Evolutionary conservation across 2,329 filamentous ascomycete genomes (phyloP).

Genomic region (Aspergillus melleus): DNA sequence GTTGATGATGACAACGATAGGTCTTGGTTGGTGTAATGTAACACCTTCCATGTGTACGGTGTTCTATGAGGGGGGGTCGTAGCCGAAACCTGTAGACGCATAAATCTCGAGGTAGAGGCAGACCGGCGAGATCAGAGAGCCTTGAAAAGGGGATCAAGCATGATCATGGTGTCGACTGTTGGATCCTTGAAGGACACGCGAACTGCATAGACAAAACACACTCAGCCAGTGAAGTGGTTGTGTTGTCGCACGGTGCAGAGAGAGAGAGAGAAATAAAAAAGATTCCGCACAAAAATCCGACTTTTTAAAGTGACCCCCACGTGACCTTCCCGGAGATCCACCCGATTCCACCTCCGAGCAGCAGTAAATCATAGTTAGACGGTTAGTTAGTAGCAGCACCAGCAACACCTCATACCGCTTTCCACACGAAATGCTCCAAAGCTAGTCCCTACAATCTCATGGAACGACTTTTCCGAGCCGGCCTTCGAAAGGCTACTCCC

Average conservation of each 20-base stretch:
- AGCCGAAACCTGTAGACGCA: not conserved
- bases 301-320: slow-evolving; percentile 18
- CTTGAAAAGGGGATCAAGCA: not conserved
- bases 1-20: not conserved
- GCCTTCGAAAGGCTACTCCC: slow-evolving; percentile 24
- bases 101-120: not conserved
- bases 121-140: not conserved
- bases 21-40: not conserved
- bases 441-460: slow-evolving; percentile 19
- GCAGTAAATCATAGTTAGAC: not conserved
- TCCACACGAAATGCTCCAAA: not conserved
- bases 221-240: not conserved
- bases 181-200: not conserved
- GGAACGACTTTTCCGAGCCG: slow-evolving; percentile 31
- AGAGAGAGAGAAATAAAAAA: slow-evolving; percentile 7
- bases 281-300: slow-evolving; percentile 1
- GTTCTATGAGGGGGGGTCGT: not conserved
- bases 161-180: not conserved
- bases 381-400: not conserved
- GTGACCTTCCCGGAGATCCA: slow-evolving; percentile 15
- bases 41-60: not conserved
- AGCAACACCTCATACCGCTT: not conserved
- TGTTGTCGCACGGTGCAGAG: not conserved
- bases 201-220: not conserved
- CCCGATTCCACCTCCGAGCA: slow-evolving; percentile 6